Evolutionary conservation across 23 red algal genomes (phyloP).

Genomic region (Chondrus crispus): DNA sequence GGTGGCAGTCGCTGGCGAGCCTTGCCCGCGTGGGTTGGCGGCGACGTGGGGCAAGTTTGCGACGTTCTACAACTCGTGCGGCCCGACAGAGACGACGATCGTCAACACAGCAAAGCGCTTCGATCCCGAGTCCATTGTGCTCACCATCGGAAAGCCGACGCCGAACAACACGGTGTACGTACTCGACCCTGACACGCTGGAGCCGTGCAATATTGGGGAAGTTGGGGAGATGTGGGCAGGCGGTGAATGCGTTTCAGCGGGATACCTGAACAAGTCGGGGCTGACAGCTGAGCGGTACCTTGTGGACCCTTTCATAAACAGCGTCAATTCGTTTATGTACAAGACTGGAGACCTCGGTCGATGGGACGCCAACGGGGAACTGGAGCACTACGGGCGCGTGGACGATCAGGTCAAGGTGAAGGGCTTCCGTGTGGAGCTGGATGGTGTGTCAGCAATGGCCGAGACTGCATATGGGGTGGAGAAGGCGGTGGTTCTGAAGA

Average conservation of each 20-base stretch:
- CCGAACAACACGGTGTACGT: constrained; percentile 42
- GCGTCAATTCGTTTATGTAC: too few relatives aligned
- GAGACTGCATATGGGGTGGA: not conserved
- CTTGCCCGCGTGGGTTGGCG: constrained; percentile 16
- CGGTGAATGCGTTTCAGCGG: constrained; percentile 18
- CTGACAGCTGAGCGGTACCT: constrained; percentile 12
- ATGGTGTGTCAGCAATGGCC: constrained; percentile 7
- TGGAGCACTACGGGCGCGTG: constrained; percentile 35
- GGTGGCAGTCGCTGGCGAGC: constrained; percentile 36
- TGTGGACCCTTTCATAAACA: constrained; percentile 5
- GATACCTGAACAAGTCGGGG: not conserved
- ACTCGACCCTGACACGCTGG: not conserved
- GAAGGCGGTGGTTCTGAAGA: constrained; percentile 26
- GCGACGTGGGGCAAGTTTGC: constrained; percentile 24
- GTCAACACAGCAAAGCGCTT: constrained; percentile 29
- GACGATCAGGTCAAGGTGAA: constrained; percentile 47
- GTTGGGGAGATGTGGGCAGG: constrained; percentile 51
- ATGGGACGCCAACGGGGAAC: constrained; percentile 16
- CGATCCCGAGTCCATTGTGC: not conserved
- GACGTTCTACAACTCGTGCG: constrained; percentile 50
- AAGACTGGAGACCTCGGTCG: constrained; percentile 31
- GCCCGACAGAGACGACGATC: constrained; percentile 36
- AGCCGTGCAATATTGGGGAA: constrained; percentile 14
- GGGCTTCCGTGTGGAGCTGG: constrained; percentile 34
- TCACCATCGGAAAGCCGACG: constrained; percentile 42